Evolutionary conservation across 805 yeast species (phyloP), one percentile per base, ranked within the genome.

Genomic region (Ogataea salicorniae): DNA sequence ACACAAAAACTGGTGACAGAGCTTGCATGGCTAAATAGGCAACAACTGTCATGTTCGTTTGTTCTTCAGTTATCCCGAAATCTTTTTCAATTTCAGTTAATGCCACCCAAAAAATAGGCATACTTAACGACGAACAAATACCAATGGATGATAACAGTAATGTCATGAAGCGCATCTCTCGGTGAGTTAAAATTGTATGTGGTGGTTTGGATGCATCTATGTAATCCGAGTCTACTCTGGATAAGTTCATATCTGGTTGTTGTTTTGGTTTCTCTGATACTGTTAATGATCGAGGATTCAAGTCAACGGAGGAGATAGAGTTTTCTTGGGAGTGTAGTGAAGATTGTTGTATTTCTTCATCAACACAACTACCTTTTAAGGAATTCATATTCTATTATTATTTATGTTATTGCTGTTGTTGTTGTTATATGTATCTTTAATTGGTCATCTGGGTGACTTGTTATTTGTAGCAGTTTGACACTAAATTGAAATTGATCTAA

Each of bases 31-130:
- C 62, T 44, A 86, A 74, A 57, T 88, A 89, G 0, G 87, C 82
- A 1, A 89, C 90, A 34, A 90, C 84, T 0, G 95, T 79, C 15
- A 85, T 57, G 59, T 88, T 86, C 46, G 82, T 79, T 46, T 72
- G 66, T 45, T 80, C 83, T 41, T 79, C 78, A 2, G 80, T 57
- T 5, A 83, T 76, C 40, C 73, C 42, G 56, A 89, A 86, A 29
- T 79, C 64, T 0, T 62, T 53, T 42, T 81, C 78, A 8, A 90
- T 67, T 5, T 74, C 70, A 0, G 82, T 78, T 16, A 89, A 65
- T 0, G 89, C 89, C 0, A 95, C 95, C 65, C 86, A 84, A 60
- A 86, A 89, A 13, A 88, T 86, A 0, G 95, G 86, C 53, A 84
- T 77, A 0, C 91, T 80, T 3, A 86, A 69, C 0, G 94, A 71